phyloP scores from a whole-genome alignment of 2,329 filamentous ascomycete genomes.

The Pseudocercospora eumusae region DNA sequence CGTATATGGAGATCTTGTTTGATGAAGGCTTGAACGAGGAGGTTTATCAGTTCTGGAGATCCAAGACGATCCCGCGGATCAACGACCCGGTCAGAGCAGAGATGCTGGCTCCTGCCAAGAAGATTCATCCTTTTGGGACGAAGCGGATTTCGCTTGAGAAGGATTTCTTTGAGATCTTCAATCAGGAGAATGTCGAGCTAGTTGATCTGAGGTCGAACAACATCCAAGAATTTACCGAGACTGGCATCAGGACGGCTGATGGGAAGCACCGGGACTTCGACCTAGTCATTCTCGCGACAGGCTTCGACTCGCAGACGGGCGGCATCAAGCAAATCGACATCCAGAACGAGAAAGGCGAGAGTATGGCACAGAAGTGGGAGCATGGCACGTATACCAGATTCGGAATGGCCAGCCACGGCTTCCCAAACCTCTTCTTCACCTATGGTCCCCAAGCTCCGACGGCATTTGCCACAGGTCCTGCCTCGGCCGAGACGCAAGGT shows the following conservation, averaged over 20 bases:
- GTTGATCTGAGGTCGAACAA: slow-evolving; percentile 46
- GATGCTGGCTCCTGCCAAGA: slow-evolving; percentile 57
- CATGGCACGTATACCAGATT: slow-evolving; percentile 43
- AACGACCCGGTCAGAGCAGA: slow-evolving; percentile 59
- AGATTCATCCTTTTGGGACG: slow-evolving; percentile 34
- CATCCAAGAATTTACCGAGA: slow-evolving; percentile 41
- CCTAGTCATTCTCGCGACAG: slow-evolving; percentile 46
- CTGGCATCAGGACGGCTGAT: slow-evolving; percentile 43
- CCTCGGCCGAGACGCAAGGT: slow-evolving; percentile 42
- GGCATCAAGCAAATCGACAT: slow-evolving; percentile 41
- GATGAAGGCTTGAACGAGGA: slow-evolving; percentile 56
- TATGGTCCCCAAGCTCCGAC: slow-evolving; percentile 47
- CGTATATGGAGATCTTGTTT: slow-evolving; percentile 43
- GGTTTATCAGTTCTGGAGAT: slow-evolving; percentile 50
- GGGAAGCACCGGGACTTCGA: slow-evolving; percentile 45
- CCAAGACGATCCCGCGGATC: slow-evolving; percentile 37
- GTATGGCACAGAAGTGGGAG: slow-evolving; percentile 20
- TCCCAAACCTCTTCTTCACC: slow-evolving; percentile 42
- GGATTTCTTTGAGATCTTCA: slow-evolving; percentile 49
- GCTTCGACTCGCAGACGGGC: slow-evolving; percentile 44
- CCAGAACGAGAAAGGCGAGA: slow-evolving; percentile 39
- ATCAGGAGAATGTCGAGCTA: slow-evolving; percentile 45
- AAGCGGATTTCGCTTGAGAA: slow-evolving; percentile 52
- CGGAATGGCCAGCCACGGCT: slow-evolving; percentile 35
- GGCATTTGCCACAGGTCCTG: slow-evolving; percentile 45